phyloP scores from a whole-genome alignment of 1,284 basidiomycete species.

The Porodaedalea pini region DNA sequence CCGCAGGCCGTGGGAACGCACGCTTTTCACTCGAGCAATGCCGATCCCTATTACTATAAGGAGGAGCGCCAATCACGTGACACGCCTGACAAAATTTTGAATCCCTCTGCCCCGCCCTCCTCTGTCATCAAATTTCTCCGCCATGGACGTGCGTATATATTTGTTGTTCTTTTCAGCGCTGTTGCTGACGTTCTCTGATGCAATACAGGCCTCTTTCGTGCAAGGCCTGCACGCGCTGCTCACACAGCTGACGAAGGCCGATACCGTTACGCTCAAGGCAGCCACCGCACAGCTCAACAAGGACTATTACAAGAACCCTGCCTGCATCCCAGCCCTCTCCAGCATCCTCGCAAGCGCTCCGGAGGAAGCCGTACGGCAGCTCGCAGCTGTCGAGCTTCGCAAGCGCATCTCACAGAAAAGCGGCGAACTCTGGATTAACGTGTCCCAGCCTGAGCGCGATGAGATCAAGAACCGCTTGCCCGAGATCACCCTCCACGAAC shows the following conservation, averaged over 20 bases:
- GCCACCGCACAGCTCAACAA: conserved; percentile 90
- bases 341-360: conserved; percentile 85
- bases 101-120: neutral
- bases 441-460: conserved; percentile 68
- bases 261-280: conserved; percentile 87
- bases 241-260: conserved; percentile 79
- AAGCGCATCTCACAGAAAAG: conserved; percentile 86
- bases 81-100: conserved; percentile 9
- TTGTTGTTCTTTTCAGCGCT: neutral
- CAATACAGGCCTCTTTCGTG: conserved; percentile 57
- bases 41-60: neutral
- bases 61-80: too few species aligned
- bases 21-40: too few species aligned
- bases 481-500: conserved; percentile 75
- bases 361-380: conserved; percentile 81
- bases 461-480: conserved; percentile 88
- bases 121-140: neutral
- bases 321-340: conserved; percentile 89
- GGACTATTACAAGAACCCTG: conserved; percentile 87
- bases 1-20: too few species aligned
- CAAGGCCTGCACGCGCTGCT: conserved; percentile 83
- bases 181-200: neutral
- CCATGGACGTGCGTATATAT: conserved; percentile 16
- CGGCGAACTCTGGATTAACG: conserved; percentile 81
- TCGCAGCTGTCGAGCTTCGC: conserved; percentile 96